Evolutionary conservation across 164 flowering plant genomes (phyloP).

Genomic region (Berberis vulgaris): DNA sequence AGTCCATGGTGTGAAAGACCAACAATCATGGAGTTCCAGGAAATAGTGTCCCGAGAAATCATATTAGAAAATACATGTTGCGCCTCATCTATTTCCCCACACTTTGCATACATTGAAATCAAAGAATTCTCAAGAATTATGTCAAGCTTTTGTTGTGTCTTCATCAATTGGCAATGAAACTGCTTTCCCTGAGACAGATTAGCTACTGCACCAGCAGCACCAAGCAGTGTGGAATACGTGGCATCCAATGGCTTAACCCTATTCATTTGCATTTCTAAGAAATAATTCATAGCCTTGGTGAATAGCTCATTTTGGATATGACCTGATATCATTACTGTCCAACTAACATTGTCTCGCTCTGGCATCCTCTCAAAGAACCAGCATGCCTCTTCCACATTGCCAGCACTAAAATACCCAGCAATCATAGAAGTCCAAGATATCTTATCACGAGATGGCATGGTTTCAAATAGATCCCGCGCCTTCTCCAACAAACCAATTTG

Average conservation of each 20-base stretch:
- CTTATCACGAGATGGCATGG: conserved; percentile 22
- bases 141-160: conserved; percentile 23
- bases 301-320: conserved; percentile 43
- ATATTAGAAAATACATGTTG: conserved; percentile 26
- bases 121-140: conserved; percentile 37
- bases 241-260: conserved; percentile 29
- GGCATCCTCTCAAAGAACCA: conserved; percentile 42
- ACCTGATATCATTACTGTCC: conserved; percentile 61
- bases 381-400: conserved; percentile 36
- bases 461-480: conserved; percentile 33
- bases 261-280: conserved; percentile 27
- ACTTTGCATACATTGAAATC: conserved; percentile 56
- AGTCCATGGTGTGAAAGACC: conserved; percentile 42
- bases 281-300: conserved; percentile 26
- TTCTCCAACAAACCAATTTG: conserved; percentile 27
- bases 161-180: conserved; percentile 28
- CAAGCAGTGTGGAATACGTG: conserved; percentile 40
- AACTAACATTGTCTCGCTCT: conserved; percentile 40
- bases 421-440: conserved; percentile 57
- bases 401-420: conserved; percentile 35
- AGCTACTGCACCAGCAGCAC: conserved; percentile 50
- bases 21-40: conserved; percentile 67
- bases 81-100: conserved; percentile 39
- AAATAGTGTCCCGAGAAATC: conserved; percentile 31
- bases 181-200: conserved; percentile 42